A percentile compares a stretch with the other conserved stretches of the same genome.
Evolutionary conservation across 192 early-diverging fungal species (phyloP).

Genomic region (Umbelopsis sp.): DNA sequence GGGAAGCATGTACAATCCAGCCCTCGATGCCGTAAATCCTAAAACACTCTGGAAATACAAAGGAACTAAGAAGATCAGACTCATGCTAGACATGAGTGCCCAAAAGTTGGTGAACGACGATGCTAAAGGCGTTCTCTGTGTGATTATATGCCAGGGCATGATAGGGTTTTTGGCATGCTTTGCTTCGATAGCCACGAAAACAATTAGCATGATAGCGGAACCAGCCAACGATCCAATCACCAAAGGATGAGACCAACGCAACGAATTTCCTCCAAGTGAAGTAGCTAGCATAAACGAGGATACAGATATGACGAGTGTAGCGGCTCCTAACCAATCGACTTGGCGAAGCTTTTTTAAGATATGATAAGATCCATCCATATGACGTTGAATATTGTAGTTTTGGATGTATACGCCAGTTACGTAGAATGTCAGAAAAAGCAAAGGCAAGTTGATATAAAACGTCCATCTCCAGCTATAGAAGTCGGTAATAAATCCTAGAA

Average conservation of each 20-base stretch:
- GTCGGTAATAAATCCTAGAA: conserved; percentile 70
- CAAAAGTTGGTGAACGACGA: conserved; percentile 51
- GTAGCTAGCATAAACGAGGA: conserved; percentile 53
- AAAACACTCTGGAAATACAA: conserved; percentile 42
- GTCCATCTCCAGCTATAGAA: conserved; percentile 62
- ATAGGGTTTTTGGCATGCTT: conserved; percentile 66
- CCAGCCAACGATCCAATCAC: conserved; percentile 49
- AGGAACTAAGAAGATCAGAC: conserved; percentile 40
- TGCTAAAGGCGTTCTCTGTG: conserved; percentile 45
- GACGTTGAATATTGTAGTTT: conserved; percentile 38
- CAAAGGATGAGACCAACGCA: conserved; percentile 51
- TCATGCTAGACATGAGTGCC: conserved; percentile 38
- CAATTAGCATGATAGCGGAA: conserved; percentile 28
- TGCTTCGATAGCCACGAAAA: conserved; percentile 60
- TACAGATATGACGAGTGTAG: conserved; percentile 44
- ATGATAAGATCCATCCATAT: conserved; percentile 33
- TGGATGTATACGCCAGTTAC: conserved; percentile 48
- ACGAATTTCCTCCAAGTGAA: conserved; percentile 56
- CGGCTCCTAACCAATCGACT: conserved; percentile 56
- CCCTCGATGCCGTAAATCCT: conserved; percentile 31
- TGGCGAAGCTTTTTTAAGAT: conserved; percentile 45
- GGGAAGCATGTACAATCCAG: conserved; percentile 38
- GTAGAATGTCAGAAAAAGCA: conserved; percentile 54
- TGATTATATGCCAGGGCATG: conserved; percentile 62
- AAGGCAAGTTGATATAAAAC: conserved; percentile 82